Evolutionary conservation across 495 filamentous ascomycete species (phyloP).

Genomic region (Neurospora sp.): DNA sequence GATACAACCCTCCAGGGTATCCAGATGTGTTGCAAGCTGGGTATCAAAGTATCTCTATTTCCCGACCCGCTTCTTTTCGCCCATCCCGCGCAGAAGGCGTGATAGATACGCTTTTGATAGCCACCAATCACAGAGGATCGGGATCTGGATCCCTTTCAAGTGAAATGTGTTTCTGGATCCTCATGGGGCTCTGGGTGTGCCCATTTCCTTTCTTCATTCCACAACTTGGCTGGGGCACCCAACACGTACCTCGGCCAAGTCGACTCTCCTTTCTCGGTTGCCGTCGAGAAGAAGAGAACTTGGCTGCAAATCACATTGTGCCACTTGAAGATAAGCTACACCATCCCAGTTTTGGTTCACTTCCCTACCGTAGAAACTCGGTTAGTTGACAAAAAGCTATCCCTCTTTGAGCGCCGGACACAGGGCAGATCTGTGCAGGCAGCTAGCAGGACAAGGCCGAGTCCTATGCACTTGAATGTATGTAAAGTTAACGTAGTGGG

Average conservation of each 20-base stretch:
- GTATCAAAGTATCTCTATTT: neutral
- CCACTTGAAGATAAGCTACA: neutral
- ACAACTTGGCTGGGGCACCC: neutral
- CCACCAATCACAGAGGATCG: neutral
- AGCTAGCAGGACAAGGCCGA: no score
- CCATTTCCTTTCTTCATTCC: neutral
- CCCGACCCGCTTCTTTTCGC: neutral
- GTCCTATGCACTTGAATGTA: no score
- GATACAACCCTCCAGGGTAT: neutral
- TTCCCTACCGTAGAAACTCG: neutral
- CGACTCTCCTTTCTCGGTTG: neutral
- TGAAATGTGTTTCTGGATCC: neutral
- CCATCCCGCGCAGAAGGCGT: neutral
- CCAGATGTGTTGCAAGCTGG: neutral
- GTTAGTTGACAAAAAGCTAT: no score
- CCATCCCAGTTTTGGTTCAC: neutral
- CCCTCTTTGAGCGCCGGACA: no score
- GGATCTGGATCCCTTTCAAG: neutral
- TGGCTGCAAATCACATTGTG: neutral
- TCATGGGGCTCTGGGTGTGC: neutral
- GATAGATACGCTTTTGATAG: neutral
- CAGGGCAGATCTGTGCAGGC: no score
- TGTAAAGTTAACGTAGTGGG: no score
- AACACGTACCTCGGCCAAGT: neutral
- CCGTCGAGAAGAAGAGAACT: neutral